phyloP scores from a whole-genome alignment of 148 eudicot genomes.

The Vaccinium vitisidaea region DNA sequence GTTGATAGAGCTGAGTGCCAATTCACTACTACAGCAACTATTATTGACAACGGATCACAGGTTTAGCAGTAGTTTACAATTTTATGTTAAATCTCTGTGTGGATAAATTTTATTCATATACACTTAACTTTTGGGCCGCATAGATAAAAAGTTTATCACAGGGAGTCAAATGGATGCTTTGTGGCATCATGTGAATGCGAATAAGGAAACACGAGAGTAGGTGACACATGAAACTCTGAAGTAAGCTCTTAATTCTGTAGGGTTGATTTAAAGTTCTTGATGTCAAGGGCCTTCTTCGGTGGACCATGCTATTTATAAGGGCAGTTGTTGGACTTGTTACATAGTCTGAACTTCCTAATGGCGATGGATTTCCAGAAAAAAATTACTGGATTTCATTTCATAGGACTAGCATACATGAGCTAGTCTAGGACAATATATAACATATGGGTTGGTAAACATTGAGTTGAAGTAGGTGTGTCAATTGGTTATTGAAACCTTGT shows the following conservation, averaged over 20 bases:
- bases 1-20: slow-evolving; percentile 96
- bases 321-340: background rate
- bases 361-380: background rate
- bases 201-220: background rate
- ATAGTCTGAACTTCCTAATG: background rate
- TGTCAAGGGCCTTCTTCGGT: background rate
- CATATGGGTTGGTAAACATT: background rate
- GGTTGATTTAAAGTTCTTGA: background rate
- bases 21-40: slow-evolving; percentile 89
- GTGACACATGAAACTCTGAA: background rate
- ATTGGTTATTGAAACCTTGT: background rate
- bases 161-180: background rate
- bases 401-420: background rate
- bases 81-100: background rate
- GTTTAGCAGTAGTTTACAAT: slow-evolving; percentile 29
- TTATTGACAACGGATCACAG: slow-evolving; percentile 91
- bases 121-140: background rate
- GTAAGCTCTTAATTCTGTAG: background rate
- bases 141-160: background rate
- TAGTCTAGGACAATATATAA: background rate
- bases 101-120: background rate
- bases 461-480: background rate
- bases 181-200: background rate
- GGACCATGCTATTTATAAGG: background rate
- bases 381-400: background rate